Evolutionary conservation across 306 rosid species (phyloP).

Genomic region (Potentilla sterilis): DNA sequence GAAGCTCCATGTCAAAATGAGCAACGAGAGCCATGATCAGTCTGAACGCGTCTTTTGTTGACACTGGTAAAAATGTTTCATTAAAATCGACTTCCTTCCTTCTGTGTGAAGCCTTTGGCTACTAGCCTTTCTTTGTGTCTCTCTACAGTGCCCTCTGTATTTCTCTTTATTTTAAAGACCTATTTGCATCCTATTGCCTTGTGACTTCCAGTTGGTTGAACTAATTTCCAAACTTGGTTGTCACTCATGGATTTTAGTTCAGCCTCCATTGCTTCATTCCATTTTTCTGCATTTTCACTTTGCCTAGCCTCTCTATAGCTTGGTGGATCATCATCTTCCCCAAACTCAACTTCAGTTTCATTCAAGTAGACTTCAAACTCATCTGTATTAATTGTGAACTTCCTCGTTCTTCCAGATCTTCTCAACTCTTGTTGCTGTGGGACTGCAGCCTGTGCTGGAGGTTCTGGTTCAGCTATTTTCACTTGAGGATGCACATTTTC

Average conservation of each 20-base stretch:
- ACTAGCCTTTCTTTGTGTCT: not conserved
- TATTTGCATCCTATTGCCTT: not conserved
- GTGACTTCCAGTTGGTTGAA: not conserved
- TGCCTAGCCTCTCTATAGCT: not conserved
- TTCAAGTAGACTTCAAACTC: not conserved
- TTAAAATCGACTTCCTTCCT: not conserved
- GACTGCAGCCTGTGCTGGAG: no score
- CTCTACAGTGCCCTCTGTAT: not conserved
- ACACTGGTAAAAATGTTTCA: not conserved
- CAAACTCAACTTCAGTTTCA: not conserved
- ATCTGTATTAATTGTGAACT: not conserved
- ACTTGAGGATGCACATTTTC: no score
- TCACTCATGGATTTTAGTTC: not conserved
- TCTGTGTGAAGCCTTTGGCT: not conserved
- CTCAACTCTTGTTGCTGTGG: not conserved
- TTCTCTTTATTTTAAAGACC: not conserved
- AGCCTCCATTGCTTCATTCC: not conserved
- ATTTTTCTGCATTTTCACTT: not conserved
- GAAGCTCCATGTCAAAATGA: not conserved
- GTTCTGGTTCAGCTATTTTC: not conserved
- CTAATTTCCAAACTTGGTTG: not conserved
- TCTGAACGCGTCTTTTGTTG: not conserved
- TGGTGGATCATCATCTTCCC: not conserved
- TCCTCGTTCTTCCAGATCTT: not conserved
- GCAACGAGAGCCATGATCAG: not conserved